Percentiles rank a stretch among this genome's conserved stretches.
phyloP scores from a whole-genome alignment of 345 rosid genomes.

The Viola odorata region DNA sequence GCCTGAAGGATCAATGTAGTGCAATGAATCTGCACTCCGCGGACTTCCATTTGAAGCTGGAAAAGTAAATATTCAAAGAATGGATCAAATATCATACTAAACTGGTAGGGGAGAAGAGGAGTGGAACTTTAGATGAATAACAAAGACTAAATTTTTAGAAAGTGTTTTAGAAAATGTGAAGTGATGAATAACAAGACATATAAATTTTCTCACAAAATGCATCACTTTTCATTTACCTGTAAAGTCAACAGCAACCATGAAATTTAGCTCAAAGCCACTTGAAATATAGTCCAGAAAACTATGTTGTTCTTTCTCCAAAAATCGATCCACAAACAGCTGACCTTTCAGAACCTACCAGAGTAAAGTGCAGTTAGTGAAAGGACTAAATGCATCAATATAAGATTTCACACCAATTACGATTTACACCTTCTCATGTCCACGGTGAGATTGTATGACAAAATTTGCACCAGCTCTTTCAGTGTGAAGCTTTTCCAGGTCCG shows the following conservation, averaged over 20 bases:
- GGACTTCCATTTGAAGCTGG: conserved; percentile 93
- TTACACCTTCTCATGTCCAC: conserved; percentile 55
- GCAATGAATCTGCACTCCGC: conserved; percentile 56
- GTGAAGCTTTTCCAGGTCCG: conserved; percentile 59
- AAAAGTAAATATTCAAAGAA: conserved; percentile 3
- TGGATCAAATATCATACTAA: not conserved
- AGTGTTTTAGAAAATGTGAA: not conserved
- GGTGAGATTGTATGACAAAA: conserved; percentile 36
- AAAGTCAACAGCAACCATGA: conserved; percentile 93
- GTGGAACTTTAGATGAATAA: no score
- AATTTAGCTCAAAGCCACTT: conserved; percentile 73
- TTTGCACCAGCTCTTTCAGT: conserved; percentile 40
- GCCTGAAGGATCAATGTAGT: conserved; percentile 77
- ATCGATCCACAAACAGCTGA: conserved; percentile 66
- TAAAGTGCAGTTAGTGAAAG: conserved; percentile 2
- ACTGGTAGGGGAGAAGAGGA: not conserved
- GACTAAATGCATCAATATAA: not conserved
- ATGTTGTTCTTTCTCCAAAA: conserved; percentile 52
- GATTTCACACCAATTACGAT: not conserved
- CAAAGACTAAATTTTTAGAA: no score
- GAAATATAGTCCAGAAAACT: conserved; percentile 86
- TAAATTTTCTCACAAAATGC: no score
- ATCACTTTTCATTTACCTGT: conserved; percentile 44
- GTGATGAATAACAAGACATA: not conserved
- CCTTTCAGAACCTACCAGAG: conserved; percentile 54